Conservation (phyloP, 2,329 filamentous ascomycete species). For the Colletotrichum ledebouriae region DNA sequence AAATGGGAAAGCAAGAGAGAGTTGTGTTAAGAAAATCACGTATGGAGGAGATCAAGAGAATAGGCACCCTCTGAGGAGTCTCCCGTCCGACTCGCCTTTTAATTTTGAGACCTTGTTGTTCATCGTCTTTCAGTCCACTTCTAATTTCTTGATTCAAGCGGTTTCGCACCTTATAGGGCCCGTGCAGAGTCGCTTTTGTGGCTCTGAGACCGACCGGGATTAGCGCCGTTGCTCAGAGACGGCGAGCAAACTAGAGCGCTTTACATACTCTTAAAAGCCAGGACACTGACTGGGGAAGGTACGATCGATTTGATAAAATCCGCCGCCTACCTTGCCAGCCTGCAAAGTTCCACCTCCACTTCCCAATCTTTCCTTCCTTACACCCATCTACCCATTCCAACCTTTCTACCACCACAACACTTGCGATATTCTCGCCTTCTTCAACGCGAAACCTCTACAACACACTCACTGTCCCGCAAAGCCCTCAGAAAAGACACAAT, state of each 20-base stretch:
- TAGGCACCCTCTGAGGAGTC: no score
- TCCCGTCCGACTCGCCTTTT: no score
- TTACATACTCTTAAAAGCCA: slow-evolving; percentile 33
- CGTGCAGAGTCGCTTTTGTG: slow-evolving; percentile 17
- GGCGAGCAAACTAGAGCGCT: slow-evolving; percentile 25
- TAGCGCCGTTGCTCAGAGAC: slow-evolving; percentile 34
- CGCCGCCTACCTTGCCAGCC: slow-evolving; percentile 22
- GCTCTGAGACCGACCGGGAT: slow-evolving; percentile 11
- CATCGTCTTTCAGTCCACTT: no score
- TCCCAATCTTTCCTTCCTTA: slow-evolving; percentile 34
- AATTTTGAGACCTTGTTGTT: no score
- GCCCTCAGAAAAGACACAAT: slow-evolving; percentile 52
- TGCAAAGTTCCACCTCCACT: slow-evolving; percentile 32
- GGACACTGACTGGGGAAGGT: slow-evolving; percentile 38
- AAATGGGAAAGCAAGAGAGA: no score
- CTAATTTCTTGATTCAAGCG: no score
- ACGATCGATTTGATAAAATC: slow-evolving; percentile 41
- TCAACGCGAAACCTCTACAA: not conserved
- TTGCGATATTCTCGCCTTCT: slow-evolving; percentile 10
- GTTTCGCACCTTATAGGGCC: not conserved
- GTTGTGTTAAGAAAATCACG: no score
- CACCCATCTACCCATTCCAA: slow-evolving; percentile 23
- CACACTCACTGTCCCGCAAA: slow-evolving; percentile 39
- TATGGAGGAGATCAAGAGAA: no score
- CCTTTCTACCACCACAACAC: slow-evolving; percentile 15